Evolutionary conservation across 495 filamentous ascomycete genomes (phyloP).

Genomic region (Penicillium manginii): DNA sequence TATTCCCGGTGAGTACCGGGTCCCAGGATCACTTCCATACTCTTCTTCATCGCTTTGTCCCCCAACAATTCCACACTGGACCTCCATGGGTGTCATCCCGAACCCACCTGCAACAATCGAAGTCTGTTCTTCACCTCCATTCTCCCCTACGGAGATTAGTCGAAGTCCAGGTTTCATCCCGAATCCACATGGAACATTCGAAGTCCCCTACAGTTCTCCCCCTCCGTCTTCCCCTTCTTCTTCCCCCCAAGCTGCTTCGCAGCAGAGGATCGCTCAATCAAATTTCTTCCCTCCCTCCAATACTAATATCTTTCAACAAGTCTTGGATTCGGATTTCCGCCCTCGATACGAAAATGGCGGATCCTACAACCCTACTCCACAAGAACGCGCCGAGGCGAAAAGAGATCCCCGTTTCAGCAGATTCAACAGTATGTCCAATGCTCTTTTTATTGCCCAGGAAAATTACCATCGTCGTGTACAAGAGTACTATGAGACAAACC

Average conservation of each 20-base stretch:
- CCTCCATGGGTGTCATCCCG: background rate
- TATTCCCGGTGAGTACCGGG: background rate
- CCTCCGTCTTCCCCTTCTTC: background rate
- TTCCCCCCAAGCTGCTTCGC: background rate
- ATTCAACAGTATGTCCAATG: no score
- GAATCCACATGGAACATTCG: background rate
- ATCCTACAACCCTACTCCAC: no score
- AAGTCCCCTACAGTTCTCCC: background rate
- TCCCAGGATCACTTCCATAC: background rate
- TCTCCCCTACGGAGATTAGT: background rate
- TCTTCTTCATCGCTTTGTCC: background rate
- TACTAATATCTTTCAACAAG: no score
- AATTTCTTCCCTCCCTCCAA: no score
- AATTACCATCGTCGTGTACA: no score
- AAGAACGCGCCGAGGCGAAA: no score
- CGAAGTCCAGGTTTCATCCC: background rate
- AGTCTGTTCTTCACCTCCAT: background rate
- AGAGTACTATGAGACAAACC: no score
- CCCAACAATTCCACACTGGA: background rate
- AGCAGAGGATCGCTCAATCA: background rate
- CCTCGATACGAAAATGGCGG: no score
- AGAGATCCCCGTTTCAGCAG: background rate
- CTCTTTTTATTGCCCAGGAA: no score
- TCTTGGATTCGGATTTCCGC: no score
- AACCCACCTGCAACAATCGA: background rate